These are phyloP conservation scores for Mycogone perniciosa DNA, from an alignment of 2,329 filamentous ascomycete species.

Conservation along the genomic window DNA sequence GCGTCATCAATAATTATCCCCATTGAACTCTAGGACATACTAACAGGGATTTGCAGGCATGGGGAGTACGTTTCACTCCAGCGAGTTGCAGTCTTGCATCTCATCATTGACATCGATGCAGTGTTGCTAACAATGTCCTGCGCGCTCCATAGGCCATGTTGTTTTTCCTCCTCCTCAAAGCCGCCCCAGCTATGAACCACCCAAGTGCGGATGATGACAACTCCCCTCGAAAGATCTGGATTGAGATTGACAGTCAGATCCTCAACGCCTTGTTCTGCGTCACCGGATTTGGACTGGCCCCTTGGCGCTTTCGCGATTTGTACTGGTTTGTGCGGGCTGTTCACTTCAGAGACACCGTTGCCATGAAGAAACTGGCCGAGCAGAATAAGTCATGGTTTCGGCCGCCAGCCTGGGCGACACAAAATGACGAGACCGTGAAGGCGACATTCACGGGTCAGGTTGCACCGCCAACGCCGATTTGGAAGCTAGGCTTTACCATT, in stretches of 20 bases:
- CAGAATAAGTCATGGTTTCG: conserved; percentile 24
- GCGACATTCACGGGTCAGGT: conserved; percentile 16
- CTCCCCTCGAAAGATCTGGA: conserved; percentile 73
- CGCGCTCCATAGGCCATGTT: conserved; percentile 19
- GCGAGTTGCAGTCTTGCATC: neutral
- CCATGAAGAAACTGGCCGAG: conserved; percentile 18
- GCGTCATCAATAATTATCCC: neutral
- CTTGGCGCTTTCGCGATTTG: conserved; percentile 77
- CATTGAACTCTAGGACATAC: neutral
- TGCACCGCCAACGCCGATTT: conserved; percentile 19
- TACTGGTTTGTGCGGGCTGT: conserved; percentile 41
- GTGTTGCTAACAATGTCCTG: conserved; percentile 4
- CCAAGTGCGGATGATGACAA: conserved; percentile 65
- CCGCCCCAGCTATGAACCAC: conserved; percentile 60
- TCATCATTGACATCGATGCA: neutral
- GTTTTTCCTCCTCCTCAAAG: conserved; percentile 24
- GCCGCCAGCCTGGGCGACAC: conserved; percentile 19
- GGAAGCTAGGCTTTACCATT: conserved; percentile 20
- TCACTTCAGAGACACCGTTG: conserved; percentile 13
- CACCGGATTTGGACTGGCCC: conserved; percentile 75
- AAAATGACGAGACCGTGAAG: conserved; percentile 10
- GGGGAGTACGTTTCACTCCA: neutral
- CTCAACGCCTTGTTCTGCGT: conserved; percentile 77
- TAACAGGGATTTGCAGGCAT: neutral
- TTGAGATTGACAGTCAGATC: conserved; percentile 80